A percentile compares a stretch with the other conserved stretches of the same genome.
Conservation (phyloP, 768 basidiomycete species). For the Dioszegia aurantiaca region DNA sequence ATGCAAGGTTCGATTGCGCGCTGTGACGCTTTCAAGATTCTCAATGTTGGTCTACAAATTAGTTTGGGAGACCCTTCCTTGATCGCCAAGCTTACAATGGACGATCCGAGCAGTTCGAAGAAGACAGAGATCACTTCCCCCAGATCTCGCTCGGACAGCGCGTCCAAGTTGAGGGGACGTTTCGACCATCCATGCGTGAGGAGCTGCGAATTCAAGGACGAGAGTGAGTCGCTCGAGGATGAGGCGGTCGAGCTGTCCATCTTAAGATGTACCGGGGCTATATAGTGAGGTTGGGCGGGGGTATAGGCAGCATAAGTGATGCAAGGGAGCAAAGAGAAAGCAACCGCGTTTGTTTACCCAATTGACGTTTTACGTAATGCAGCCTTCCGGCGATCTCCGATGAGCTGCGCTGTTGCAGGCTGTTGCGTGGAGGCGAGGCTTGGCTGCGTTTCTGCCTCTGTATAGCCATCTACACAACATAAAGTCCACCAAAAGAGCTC, state of each 20-base stretch:
- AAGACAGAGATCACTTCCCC: conserved; percentile 33
- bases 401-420: too few species aligned
- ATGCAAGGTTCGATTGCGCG: conserved; percentile 32
- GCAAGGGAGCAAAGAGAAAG: background rate
- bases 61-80: background rate
- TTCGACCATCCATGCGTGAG: conserved; percentile 40
- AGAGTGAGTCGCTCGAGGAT: conserved; percentile 17
- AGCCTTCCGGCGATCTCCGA: too few species aligned
- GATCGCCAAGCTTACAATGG: conserved; percentile 25
- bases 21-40: conserved; percentile 29
- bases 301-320: background rate
- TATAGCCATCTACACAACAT: too few species aligned
- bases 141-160: conserved; percentile 24
- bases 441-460: too few species aligned
- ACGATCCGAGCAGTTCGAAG: conserved; percentile 38
- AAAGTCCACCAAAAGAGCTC: too few species aligned
- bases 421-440: too few species aligned
- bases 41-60: conserved; percentile 31
- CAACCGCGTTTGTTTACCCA: conserved; percentile 6
- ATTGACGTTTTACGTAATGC: background rate
- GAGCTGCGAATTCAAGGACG: conserved; percentile 39
- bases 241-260: conserved; percentile 5
- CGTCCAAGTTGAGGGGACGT: conserved; percentile 30
- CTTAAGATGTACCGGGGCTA: background rate
- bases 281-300: background rate